Base-by-base conservation (phyloP, 192 early-diverging fungal species). In the Backusella macrospora region DNA sequence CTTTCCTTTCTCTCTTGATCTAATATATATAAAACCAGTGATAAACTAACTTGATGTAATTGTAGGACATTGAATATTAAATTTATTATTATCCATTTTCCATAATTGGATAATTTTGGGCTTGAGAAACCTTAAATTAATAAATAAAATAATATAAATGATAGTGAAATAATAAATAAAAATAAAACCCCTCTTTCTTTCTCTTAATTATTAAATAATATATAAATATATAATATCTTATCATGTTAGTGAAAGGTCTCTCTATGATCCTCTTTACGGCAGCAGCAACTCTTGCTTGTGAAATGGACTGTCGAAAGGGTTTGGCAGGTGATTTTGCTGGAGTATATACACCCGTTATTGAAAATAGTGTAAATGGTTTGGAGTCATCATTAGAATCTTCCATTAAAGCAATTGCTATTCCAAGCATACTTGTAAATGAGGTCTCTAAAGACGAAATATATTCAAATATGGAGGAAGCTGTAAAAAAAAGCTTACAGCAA, bases 231-330 rank as follows among this genome's bases (percentile, higher is more conserved):
- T 37, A 37, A 34, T 18, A 18, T 71, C 42, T 4, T 13, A 80
- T 65, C 55, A 46, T 71, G 65, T 49, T 73, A 52, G 42, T 49
- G 4, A 55, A 59, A 42, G 43, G 42, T 48, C 43, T 75, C 5
- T 59, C 52, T 16, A 34, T 70, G 7, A 8, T 75, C 1, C 47
- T 74, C 16, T 12, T 71, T 16, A 37, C 66, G 15, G 71, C 63
- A 15, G 26, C 80, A 29, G 21, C 71, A 29, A 70, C 55, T 0
- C 62, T 73, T 9, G 85, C 84, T 13, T 88, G 87, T 71, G 87
- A 88, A 74, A 73, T 65, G 16, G 79, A 80, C n/a, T 88, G 87
- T 46, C 83, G 82, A 18, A 71, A 74, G 44, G 86, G 86, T 68
- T 75, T 88, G 40, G 78, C 85, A 1, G 42, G 39, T 40, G 85